A percentile compares a stretch with the other conserved stretches of the same genome.
Conservation (phyloP, 305 asterid species). For the Solanum hybrid region DNA sequence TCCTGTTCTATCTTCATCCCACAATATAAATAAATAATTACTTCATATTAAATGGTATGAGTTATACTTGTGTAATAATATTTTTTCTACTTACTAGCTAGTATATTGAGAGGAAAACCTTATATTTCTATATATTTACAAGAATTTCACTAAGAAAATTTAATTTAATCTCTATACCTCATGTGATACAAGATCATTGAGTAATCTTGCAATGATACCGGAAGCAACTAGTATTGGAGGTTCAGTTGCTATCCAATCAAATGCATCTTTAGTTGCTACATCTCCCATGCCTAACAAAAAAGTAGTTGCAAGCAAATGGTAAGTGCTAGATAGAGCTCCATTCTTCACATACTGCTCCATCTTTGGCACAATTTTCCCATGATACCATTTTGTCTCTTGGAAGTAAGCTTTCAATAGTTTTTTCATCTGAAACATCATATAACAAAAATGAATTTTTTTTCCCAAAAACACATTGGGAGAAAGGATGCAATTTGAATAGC, state of each 20-base stretch:
- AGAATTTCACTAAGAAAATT: not conserved
- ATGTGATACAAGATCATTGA: not conserved
- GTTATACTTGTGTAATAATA: not conserved
- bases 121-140: not conserved
- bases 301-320: not conserved
- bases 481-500: not conserved
- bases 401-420: not conserved
- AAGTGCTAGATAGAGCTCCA: not conserved
- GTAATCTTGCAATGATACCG: not conserved
- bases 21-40: not conserved
- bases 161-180: not conserved
- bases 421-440: not conserved
- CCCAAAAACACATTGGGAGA: not conserved
- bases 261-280: not conserved
- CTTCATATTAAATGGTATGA: not conserved
- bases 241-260: not conserved
- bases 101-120: not conserved
- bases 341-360: not conserved
- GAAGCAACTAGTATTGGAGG: not conserved
- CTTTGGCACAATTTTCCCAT: not conserved
- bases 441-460: not conserved
- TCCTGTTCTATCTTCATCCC: conserved; percentile 12
- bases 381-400: not conserved
- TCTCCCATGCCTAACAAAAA: not conserved
- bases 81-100: not conserved